Evolutionary conservation across 2,329 filamentous ascomycete species (phyloP).

Genomic region (Malbranchea zuffiana): DNA sequence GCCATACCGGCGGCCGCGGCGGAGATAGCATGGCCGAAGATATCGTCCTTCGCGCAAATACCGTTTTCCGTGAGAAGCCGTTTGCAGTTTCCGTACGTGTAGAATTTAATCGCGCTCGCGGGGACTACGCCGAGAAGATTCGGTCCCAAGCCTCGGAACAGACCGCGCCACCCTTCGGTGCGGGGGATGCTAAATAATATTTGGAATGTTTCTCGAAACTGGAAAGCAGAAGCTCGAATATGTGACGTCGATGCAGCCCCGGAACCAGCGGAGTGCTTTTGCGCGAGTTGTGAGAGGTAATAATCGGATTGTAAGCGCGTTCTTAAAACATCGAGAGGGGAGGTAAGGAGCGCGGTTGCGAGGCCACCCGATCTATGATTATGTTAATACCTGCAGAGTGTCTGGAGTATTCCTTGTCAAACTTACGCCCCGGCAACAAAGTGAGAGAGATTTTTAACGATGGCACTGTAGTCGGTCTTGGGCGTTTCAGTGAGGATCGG

Average conservation of each 20-base stretch:
- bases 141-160: conserved; percentile 88
- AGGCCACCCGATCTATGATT: conserved; percentile 70
- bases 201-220: conserved; percentile 75
- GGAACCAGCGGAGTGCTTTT: conserved; percentile 43
- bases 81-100: conserved; percentile 86
- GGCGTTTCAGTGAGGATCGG: too few species aligned
- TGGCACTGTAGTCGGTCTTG: too few species aligned
- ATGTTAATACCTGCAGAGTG: too few species aligned
- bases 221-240: conserved; percentile 58
- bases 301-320: conserved; percentile 90
- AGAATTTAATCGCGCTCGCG: conserved; percentile 86
- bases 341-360: conserved; percentile 84
- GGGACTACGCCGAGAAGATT: conserved; percentile 85
- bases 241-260: too few species aligned
- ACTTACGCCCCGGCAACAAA: too few species aligned
- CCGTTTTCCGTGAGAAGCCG: conserved; percentile 45
- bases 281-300: conserved; percentile 68
- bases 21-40: conserved; percentile 60
- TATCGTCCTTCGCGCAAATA: conserved; percentile 39
- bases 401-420: too few species aligned
- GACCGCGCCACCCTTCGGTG: conserved; percentile 69
- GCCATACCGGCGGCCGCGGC: conserved; percentile 69
- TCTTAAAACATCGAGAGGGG: conserved; percentile 86
- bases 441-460: too few species aligned
- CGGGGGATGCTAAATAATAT: conserved; percentile 73